A percentile compares a stretch with the other conserved stretches of the same genome.
Evolutionary conservation across 2,329 filamentous ascomycete species (phyloP).

Genomic region (Colletotrichum simmondsii): DNA sequence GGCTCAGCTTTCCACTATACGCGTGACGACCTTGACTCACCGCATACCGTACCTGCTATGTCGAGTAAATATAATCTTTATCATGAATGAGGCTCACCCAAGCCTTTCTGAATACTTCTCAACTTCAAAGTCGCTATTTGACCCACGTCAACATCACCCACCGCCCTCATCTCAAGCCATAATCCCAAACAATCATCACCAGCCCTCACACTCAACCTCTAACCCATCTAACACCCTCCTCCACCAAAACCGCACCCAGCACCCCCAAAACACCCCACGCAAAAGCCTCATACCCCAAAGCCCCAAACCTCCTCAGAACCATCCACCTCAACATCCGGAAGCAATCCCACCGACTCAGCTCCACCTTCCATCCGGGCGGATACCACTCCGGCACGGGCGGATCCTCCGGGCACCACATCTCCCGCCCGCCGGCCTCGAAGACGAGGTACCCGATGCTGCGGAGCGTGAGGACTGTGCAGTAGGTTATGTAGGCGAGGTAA

Average conservation of each 20-base stretch:
- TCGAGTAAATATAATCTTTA: too few species aligned
- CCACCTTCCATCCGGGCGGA: constrained; percentile 12
- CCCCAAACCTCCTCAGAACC: neutral
- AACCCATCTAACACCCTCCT: neutral
- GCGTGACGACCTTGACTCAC: too few species aligned
- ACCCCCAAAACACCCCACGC: constrained; percentile 4
- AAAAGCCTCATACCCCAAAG: constrained; percentile 1
- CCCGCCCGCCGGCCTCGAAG: neutral
- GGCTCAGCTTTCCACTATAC: too few species aligned
- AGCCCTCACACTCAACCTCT: neutral
- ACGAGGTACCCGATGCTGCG: constrained; percentile 8
- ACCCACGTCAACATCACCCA: neutral
- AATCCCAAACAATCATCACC: neutral
- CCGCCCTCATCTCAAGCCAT: neutral
- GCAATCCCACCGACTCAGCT: constrained; percentile 3
- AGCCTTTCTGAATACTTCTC: too few species aligned
- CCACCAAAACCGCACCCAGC: neutral
- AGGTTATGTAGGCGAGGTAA: constrained; percentile 12
- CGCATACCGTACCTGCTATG: too few species aligned
- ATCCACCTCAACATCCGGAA: neutral
- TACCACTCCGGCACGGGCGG: constrained; percentile 11
- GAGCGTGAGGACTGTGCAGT: neutral
- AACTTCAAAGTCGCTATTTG: neutral
- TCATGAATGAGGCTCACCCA: too few species aligned
- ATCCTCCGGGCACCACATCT: neutral